Conservation (phyloP, 2,329 filamentous ascomycete species). For the Exophiala oligosperma region DNA sequence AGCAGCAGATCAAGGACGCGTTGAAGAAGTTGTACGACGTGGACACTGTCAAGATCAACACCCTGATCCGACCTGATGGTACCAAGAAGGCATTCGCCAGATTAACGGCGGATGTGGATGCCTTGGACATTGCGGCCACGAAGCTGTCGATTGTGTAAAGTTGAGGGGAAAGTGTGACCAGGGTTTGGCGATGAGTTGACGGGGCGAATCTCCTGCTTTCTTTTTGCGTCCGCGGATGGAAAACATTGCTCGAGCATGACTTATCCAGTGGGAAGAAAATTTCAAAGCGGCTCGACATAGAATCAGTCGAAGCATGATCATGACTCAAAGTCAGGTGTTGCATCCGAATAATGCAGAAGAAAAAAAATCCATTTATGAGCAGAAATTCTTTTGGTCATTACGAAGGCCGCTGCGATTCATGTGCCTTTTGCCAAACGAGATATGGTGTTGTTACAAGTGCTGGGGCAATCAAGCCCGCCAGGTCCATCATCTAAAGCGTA, state of each 20-base stretch:
- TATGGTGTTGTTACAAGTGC: slow-evolving; percentile 3
- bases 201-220: slow-evolving; percentile 44
- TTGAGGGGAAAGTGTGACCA: neutral
- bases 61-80: slow-evolving; percentile 91
- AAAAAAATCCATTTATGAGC: slow-evolving; percentile 17
- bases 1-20: slow-evolving; percentile 97
- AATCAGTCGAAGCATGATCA: slow-evolving; percentile 39
- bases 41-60: slow-evolving; percentile 98
- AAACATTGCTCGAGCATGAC: slow-evolving; percentile 40
- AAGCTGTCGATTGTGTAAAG: slow-evolving; percentile 94
- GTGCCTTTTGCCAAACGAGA: neutral
- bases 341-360: slow-evolving; percentile 8
- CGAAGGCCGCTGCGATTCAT: neutral
- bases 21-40: slow-evolving; percentile 99
- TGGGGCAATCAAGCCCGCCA: neutral
- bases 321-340: slow-evolving; percentile 27
- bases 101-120: slow-evolving; percentile 94
- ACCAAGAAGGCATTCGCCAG: slow-evolving; percentile 98
- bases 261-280: slow-evolving; percentile 9
- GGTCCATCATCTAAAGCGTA: neutral
- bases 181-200: neutral
- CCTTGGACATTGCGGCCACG: slow-evolving; percentile 97
- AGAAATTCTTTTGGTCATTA: slow-evolving; percentile 18
- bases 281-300: slow-evolving; percentile 25
- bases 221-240: slow-evolving; percentile 42